Conservation (phyloP, 2,329 filamentous ascomycete genomes). For the Metarhizium album region DNA sequence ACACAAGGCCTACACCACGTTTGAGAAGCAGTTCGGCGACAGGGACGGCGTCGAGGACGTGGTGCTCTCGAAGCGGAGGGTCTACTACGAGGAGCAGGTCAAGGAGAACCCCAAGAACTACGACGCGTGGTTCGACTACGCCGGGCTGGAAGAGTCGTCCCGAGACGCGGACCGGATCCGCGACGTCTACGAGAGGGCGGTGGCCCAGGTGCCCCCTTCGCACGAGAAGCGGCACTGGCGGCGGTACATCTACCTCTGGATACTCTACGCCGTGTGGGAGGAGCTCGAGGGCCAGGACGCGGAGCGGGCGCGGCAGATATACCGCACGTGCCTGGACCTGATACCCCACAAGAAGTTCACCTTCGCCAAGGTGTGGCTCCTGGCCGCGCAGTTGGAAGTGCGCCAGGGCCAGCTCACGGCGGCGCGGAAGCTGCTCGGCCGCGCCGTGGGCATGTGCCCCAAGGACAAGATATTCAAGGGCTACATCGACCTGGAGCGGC, state of each 20-base stretch:
- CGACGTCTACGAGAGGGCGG: slow-evolving; percentile 90
- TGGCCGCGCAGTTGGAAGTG: slow-evolving; percentile 88
- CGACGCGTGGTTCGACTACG: slow-evolving; percentile 94
- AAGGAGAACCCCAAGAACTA: slow-evolving; percentile 95
- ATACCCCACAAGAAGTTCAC: slow-evolving; percentile 96
- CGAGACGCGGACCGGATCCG: slow-evolving; percentile 75
- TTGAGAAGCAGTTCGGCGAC: slow-evolving; percentile 97
- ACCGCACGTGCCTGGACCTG: slow-evolving; percentile 74
- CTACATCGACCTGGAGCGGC: slow-evolving; percentile 86
- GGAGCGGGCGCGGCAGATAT: slow-evolving; percentile 76
- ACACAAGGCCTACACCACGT: slow-evolving; percentile 91
- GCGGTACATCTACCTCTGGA: slow-evolving; percentile 93
- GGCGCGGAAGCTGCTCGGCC: slow-evolving; percentile 81
- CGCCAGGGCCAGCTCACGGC: slow-evolving; percentile 70
- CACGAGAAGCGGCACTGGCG: slow-evolving; percentile 97
- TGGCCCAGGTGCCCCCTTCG: slow-evolving; percentile 88
- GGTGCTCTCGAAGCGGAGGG: slow-evolving; percentile 82
- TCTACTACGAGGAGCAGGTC: slow-evolving; percentile 89
- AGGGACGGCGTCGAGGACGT: slow-evolving; percentile 90
- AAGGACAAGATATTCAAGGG: slow-evolving; percentile 93
- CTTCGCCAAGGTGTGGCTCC: slow-evolving; percentile 91
- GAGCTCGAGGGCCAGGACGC: slow-evolving; percentile 75
- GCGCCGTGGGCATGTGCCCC: slow-evolving; percentile 85
- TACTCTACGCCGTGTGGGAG: slow-evolving; percentile 95
- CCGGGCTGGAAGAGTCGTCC: slow-evolving; percentile 75